These are phyloP conservation scores for Coccinonectria pachysandricola DNA, from an alignment of 2,329 filamentous ascomycete genomes.

Conservation along the genomic window DNA sequence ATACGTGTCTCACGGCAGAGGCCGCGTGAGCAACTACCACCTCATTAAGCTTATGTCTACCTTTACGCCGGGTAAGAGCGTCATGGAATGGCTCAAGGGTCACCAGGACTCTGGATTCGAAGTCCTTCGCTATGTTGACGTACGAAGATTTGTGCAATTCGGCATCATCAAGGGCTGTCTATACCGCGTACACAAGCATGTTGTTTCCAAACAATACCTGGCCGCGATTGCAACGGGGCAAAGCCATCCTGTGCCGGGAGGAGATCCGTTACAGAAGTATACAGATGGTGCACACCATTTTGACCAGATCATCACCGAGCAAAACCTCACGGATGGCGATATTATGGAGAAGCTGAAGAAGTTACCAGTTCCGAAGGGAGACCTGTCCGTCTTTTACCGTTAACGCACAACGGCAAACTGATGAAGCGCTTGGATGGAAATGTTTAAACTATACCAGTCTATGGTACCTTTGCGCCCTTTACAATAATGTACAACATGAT, in stretches of 20 bases:
- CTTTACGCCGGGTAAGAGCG: slow-evolving; percentile 72
- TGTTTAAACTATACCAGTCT: slow-evolving; percentile 16
- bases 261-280: slow-evolving; percentile 52
- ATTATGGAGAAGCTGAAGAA: slow-evolving; percentile 58
- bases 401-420: slow-evolving; percentile 21
- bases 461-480: slow-evolving; percentile 18
- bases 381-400: slow-evolving; percentile 44
- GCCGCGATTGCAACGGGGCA: slow-evolving; percentile 45
- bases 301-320: slow-evolving; percentile 73
- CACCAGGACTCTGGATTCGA: slow-evolving; percentile 57
- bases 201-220: slow-evolving; percentile 57
- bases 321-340: slow-evolving; percentile 58
- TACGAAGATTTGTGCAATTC: slow-evolving; percentile 87
- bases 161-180: slow-evolving; percentile 91
- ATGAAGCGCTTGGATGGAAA: slow-evolving; percentile 5
- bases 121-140: slow-evolving; percentile 67
- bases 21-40: slow-evolving; percentile 45
- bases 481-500: slow-evolving; percentile 20
- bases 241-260: slow-evolving; percentile 28
- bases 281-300: slow-evolving; percentile 67
- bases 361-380: slow-evolving; percentile 40
- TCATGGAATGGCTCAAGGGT: slow-evolving; percentile 76
- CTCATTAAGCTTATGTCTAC: slow-evolving; percentile 77
- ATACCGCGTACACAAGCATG: slow-evolving; percentile 88
- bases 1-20: slow-evolving; percentile 57